These are phyloP conservation scores for Schizochytrium sp. DNA, from an alignment of 108 stramenopile species.

Conservation along the genomic window DNA sequence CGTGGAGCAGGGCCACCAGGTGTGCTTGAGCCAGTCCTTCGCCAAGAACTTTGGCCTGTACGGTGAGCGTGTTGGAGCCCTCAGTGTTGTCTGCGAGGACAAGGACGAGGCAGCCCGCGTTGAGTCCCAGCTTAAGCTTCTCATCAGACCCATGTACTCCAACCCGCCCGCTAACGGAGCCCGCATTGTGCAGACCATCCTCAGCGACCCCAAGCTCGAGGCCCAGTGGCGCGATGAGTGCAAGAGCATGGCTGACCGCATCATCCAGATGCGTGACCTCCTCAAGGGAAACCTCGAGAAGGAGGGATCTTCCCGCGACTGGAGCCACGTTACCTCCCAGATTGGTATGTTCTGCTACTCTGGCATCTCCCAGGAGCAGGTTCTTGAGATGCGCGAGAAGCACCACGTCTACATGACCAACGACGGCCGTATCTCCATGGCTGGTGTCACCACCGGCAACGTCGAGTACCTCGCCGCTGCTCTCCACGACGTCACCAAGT, in stretches of 20 bases:
- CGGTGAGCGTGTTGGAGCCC: constrained; percentile 93
- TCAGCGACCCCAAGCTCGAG: constrained; percentile 83
- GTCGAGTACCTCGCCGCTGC: constrained; percentile 91
- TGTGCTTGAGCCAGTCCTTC: constrained; percentile 93
- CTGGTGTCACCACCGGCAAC: constrained; percentile 93
- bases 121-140: constrained; percentile 88
- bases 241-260: constrained; percentile 91
- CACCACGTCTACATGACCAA: constrained; percentile 92
- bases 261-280: constrained; percentile 83
- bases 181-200: constrained; percentile 89
- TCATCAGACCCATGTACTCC: constrained; percentile 97
- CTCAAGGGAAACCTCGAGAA: constrained; percentile 84
- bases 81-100: constrained; percentile 86
- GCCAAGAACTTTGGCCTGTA: constrained; percentile 99
- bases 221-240: constrained; percentile 89
- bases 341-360: constrained; percentile 99
- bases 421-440: constrained; percentile 97
- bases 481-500: constrained; percentile 89
- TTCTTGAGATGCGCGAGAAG: constrained; percentile 84
- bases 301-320: constrained; percentile 85
- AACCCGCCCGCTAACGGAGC: constrained; percentile 94
- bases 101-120: constrained; percentile 85
- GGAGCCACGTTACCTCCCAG: constrained; percentile 94
- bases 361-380: constrained; percentile 92
- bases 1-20: constrained; percentile 85